phyloP scores from a whole-genome alignment of 2,329 filamentous ascomycete genomes.

The Fusarium proliferatum region DNA sequence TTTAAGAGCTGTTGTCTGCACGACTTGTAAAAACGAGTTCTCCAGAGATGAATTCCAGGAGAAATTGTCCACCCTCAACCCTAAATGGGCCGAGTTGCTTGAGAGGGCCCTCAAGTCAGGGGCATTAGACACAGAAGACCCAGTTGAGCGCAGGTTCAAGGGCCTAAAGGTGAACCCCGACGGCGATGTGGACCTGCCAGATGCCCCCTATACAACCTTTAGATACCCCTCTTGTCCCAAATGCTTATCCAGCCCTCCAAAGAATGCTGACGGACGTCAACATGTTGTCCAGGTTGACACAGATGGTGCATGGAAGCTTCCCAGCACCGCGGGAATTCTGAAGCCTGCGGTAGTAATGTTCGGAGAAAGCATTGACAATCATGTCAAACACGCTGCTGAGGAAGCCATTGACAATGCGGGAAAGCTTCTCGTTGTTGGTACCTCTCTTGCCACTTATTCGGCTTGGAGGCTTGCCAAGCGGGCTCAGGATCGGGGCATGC shows the following conservation, averaged over 20 bases:
- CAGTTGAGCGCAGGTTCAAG: conserved; percentile 71
- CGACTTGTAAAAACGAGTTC: conserved; percentile 79
- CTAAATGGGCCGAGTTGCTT: conserved; percentile 84
- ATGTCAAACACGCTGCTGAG: conserved; percentile 81
- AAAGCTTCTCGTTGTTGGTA: conserved; percentile 83
- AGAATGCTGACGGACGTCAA: conserved; percentile 63
- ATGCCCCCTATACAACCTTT: conserved; percentile 89
- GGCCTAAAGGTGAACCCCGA: conserved; percentile 91
- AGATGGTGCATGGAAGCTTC: conserved; percentile 81
- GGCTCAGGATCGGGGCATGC: conserved; percentile 84
- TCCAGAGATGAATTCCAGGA: conserved; percentile 80
- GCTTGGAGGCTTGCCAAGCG: conserved; percentile 90
- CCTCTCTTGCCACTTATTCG: conserved; percentile 92
- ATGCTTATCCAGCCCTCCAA: conserved; percentile 75
- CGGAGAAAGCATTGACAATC: conserved; percentile 81
- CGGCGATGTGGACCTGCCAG: conserved; percentile 90
- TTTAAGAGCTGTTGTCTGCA: conserved; percentile 82
- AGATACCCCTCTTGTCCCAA: conserved; percentile 89
- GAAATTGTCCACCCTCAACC: conserved; percentile 82
- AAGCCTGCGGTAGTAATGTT: conserved; percentile 98
- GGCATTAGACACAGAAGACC: conserved; percentile 81
- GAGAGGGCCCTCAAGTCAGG: conserved; percentile 76
- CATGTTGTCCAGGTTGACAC: conserved; percentile 75
- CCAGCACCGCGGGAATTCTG: conserved; percentile 79
- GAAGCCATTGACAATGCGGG: conserved; percentile 80